phyloP scores from a whole-genome alignment of 2,329 filamentous ascomycete genomes.

The Penicillium brasilianum region DNA sequence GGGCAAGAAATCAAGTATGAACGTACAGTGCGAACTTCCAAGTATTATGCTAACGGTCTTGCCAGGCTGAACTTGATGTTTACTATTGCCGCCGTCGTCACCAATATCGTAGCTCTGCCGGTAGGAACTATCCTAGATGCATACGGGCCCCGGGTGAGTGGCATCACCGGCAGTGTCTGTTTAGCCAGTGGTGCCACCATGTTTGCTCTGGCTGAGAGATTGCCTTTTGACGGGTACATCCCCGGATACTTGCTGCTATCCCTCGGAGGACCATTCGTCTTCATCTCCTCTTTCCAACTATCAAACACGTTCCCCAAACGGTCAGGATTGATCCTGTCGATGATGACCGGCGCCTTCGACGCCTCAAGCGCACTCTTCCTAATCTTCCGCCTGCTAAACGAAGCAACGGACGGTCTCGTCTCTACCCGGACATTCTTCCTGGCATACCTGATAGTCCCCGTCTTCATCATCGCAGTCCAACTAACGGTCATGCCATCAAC shows the following conservation, averaged over 20 bases:
- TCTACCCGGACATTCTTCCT: slow-evolving; percentile 73
- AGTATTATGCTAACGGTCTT: not conserved
- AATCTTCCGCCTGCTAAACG: slow-evolving; percentile 72
- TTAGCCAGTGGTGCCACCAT: slow-evolving; percentile 72
- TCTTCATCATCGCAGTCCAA: slow-evolving; percentile 69
- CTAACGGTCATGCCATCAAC: slow-evolving; percentile 73
- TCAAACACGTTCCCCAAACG: slow-evolving; percentile 80
- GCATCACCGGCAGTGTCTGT: slow-evolving; percentile 71
- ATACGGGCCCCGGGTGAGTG: slow-evolving; percentile 77
- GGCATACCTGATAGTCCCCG: slow-evolving; percentile 71
- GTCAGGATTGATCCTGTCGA: slow-evolving; percentile 78
- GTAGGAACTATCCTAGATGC: slow-evolving; percentile 84
- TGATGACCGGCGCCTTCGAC: slow-evolving; percentile 82
- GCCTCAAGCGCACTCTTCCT: slow-evolving; percentile 80
- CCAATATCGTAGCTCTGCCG: slow-evolving; percentile 83
- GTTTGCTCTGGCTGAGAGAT: slow-evolving; percentile 68
- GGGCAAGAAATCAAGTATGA: slow-evolving; percentile 59
- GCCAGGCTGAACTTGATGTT: slow-evolving; percentile 82
- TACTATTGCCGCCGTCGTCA: slow-evolving; percentile 83
- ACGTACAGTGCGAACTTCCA: not conserved
- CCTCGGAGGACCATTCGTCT: slow-evolving; percentile 79
- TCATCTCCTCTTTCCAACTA: slow-evolving; percentile 82
- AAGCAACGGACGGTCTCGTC: slow-evolving; percentile 62
- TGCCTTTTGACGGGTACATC: slow-evolving; percentile 76
- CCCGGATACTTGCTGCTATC: slow-evolving; percentile 77